Base-by-base conservation (phyloP, 1,284 basidiomycete genomes). In the Trametes sp. region DNA sequence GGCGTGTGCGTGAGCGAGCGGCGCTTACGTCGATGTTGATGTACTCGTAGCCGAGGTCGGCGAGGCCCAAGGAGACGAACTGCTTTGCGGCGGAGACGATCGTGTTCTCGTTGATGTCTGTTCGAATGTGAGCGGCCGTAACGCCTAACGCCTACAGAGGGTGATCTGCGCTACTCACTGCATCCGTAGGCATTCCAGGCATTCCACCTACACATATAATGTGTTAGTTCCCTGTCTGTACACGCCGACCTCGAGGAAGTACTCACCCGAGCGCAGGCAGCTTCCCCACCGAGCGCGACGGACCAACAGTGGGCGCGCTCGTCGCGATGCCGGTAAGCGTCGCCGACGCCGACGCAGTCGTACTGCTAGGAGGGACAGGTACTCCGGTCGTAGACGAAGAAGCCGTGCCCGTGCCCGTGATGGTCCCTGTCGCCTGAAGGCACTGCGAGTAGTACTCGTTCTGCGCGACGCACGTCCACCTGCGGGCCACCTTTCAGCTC, bases 101-200 rank as follows among this genome's bases (percentile, higher is more conserved):
- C 63, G 81, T 82, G 9, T 76, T 65, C 56, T 81, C 81, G 58
- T 78, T 80, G 64, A 85, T 82, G 58, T 80, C 81, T 80, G 8
- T n/a, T n/a, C n/a, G n/a, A 57, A 29, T 41, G 59, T 55, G 14
- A 57, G 60, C 13, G 23, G 62, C 54, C 52, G 28, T n/a, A n/a
- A n/a, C n/a, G 29, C 44, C 42, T 44, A 11, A 16, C 21, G 9
- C 2, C 10, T 7, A 36, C 49, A 21, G 49, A 11, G 21, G 3
- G 49, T 21, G 31, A 33, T 6, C 31, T 6, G 9, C 36, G 35
- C 35, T 7, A 61, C 57, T 24, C 68, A 84, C 82, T 71, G 59
- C 84, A 78, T 29, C 75, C 73, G 67, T 84, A 84, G 2, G 83
- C 84, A 62, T 85, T 85, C 83, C 83, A 85, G 11, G 78, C 74